A percentile compares a stretch with the other conserved stretches of the same genome.
phyloP scores from a whole-genome alignment of 768 basidiomycete species.

The Infundibulicybe gibba region DNA sequence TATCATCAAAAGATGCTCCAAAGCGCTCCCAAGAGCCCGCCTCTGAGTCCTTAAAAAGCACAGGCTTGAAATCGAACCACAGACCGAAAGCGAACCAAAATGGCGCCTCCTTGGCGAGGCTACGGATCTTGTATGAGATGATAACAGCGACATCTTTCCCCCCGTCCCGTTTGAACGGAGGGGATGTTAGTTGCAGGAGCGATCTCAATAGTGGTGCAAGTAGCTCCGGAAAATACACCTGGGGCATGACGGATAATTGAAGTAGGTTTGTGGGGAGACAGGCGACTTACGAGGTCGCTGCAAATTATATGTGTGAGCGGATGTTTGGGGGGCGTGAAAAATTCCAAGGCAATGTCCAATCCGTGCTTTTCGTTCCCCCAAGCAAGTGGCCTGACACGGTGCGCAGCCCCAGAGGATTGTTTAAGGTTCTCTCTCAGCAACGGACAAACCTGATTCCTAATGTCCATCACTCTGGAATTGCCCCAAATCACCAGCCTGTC shows the following conservation, averaged over 20 bases:
- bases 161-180: slow-evolving; percentile 25
- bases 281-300: slow-evolving; percentile 71
- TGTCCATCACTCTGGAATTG: not conserved
- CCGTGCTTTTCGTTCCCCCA: slow-evolving; percentile 64
- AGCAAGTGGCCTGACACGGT: slow-evolving; percentile 50
- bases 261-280: not conserved
- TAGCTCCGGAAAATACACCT: slow-evolving; percentile 88
- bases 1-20: slow-evolving; percentile 36
- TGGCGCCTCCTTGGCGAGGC: slow-evolving; percentile 62
- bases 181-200: slow-evolving; percentile 67
- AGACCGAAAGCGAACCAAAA: slow-evolving; percentile 83
- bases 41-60: slow-evolving; percentile 31
- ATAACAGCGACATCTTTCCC: slow-evolving; percentile 35
- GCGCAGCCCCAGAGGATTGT: slow-evolving; percentile 2
- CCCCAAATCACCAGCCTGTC: not conserved
- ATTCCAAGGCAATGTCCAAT: slow-evolving; percentile 31
- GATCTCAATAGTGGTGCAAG: slow-evolving; percentile 74
- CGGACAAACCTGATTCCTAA: slow-evolving; percentile 37
- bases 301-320: slow-evolving; percentile 67
- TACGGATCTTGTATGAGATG: slow-evolving; percentile 77
- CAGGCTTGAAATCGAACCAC: slow-evolving; percentile 67
- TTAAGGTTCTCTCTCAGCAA: slow-evolving; percentile 37
- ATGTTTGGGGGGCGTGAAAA: slow-evolving; percentile 14
- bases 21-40: slow-evolving; percentile 35
- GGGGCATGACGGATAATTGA: not conserved